These are phyloP conservation scores for Mycosarcoma mackinlayi DNA, from an alignment of 1,284 basidiomycete genomes.

Conservation along the genomic window DNA sequence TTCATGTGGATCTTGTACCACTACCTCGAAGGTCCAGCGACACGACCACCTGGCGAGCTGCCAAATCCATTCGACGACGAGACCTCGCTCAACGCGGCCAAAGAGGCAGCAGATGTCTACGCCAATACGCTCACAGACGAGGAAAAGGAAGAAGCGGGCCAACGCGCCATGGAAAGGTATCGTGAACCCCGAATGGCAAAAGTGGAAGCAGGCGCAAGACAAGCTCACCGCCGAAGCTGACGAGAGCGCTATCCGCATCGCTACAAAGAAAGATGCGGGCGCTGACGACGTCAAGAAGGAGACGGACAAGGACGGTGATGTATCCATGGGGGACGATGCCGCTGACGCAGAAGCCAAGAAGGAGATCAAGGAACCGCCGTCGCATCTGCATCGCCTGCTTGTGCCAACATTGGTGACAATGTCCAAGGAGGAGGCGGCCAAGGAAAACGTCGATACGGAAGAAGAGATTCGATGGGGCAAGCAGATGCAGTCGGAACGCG, in stretches of 20 bases:
- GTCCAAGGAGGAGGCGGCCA: slow-evolving; percentile 35
- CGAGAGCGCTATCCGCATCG: slow-evolving; percentile 1
- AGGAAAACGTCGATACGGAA: slow-evolving; percentile 63
- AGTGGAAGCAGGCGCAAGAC: slow-evolving; percentile 49
- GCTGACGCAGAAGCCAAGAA: slow-evolving; percentile 8
- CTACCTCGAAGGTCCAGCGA: slow-evolving; percentile 63
- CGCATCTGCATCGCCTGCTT: slow-evolving; percentile 51
- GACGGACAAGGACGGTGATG: slow-evolving; percentile 39
- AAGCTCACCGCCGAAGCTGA: slow-evolving; percentile 20
- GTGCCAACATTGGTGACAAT: slow-evolving; percentile 48
- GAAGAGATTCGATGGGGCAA: slow-evolving; percentile 65
- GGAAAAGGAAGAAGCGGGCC: slow-evolving; percentile 38
- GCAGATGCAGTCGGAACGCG: slow-evolving; percentile 61
- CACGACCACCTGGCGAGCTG: slow-evolving; percentile 48
- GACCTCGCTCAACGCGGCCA: slow-evolving; percentile 21
- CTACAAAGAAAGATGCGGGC: slow-evolving; percentile 7
- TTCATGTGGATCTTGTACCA: slow-evolving; percentile 67
- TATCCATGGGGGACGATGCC: slow-evolving; percentile 25
- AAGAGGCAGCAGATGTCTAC: slow-evolving; percentile 47
- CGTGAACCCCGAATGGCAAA: slow-evolving; percentile 53
- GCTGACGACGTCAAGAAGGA: slow-evolving; percentile 32
- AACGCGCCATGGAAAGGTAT: slow-evolving; percentile 56
- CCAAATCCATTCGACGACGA: slow-evolving; percentile 65
- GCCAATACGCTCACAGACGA: slow-evolving; percentile 35
- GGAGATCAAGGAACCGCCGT: slow-evolving; percentile 40